phyloP scores from a whole-genome alignment of 805 yeast genomes.

The Metschnikowia matae region DNA sequence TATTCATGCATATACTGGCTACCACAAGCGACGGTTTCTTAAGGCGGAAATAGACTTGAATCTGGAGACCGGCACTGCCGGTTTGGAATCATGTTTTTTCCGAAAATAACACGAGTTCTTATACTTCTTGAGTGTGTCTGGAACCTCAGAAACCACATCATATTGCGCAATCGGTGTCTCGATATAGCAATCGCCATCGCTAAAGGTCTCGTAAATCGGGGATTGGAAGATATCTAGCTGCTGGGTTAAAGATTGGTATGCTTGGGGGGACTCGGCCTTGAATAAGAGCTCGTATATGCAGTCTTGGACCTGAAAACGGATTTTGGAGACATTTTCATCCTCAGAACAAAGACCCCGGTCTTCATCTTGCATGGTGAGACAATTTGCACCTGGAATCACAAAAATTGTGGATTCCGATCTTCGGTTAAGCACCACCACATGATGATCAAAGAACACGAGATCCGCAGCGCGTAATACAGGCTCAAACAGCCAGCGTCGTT shows the following conservation, averaged over 20 bases:
- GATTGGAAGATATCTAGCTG: neutral
- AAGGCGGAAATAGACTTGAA: neutral
- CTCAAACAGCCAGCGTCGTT: constrained; percentile 3
- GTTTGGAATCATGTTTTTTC: neutral
- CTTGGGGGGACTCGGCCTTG: neutral
- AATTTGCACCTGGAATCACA: constrained; percentile 6
- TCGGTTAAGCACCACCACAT: constrained; percentile 5
- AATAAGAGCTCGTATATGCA: constrained; percentile 13
- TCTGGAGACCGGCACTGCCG: neutral
- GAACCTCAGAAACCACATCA: constrained; percentile 5
- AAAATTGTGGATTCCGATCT: constrained; percentile 3
- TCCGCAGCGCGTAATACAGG: constrained; percentile 2
- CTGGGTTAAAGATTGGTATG: neutral
- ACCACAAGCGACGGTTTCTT: neutral
- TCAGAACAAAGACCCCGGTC: constrained; percentile 7
- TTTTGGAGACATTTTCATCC: neutral
- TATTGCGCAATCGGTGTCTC: constrained; percentile 7
- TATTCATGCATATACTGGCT: too few species aligned
- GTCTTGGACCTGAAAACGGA: constrained; percentile 5
- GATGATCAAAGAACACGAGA: constrained; percentile 7
- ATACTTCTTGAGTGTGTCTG: neutral
- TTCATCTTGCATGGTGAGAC: constrained; percentile 4
- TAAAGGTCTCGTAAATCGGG: neutral
- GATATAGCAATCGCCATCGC: constrained; percentile 8
- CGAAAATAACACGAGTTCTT: constrained; percentile 9